Percentiles rank a stretch among this genome's conserved stretches.
Evolutionary conservation across 371 early-diverging fungal species (phyloP).

Genomic region (Lichtheimia corymbifera): DNA sequence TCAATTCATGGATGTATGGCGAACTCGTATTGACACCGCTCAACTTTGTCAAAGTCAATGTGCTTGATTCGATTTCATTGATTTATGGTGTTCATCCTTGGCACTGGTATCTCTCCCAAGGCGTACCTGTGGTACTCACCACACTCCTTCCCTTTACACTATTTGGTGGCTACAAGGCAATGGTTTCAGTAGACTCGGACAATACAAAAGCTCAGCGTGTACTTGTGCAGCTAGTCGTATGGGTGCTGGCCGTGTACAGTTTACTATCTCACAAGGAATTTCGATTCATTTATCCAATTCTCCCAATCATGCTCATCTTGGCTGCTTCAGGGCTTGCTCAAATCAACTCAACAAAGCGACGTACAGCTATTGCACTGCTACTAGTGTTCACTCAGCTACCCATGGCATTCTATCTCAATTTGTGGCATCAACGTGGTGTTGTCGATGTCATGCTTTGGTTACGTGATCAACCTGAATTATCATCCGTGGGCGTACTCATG

Average conservation of each 20-base stretch:
- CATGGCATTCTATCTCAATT: constrained; percentile 67
- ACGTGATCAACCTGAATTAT: constrained; percentile 40
- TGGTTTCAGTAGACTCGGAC: neutral
- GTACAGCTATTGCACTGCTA: neutral
- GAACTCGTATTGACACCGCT: constrained; percentile 63
- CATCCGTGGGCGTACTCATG: constrained; percentile 68
- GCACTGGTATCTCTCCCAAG: constrained; percentile 89
- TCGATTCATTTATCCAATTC: constrained; percentile 84
- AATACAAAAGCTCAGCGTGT: neutral
- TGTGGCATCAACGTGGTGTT: constrained; percentile 92
- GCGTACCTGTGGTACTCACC: constrained; percentile 76
- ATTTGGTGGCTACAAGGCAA: constrained; percentile 21
- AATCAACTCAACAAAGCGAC: constrained; percentile 14
- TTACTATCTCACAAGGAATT: constrained; percentile 90
- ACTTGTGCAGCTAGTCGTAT: constrained; percentile 25
- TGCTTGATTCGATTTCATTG: constrained; percentile 70
- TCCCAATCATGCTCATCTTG: constrained; percentile 75
- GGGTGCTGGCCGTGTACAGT: constrained; percentile 70
- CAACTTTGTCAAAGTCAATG: constrained; percentile 81
- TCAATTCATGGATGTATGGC: constrained; percentile 59
- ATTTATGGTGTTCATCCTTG: constrained; percentile 91
- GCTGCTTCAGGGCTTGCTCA: constrained; percentile 57
- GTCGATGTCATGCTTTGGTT: constrained; percentile 81
- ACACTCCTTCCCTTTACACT: constrained; percentile 67
- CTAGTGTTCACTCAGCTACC: constrained; percentile 66